phyloP scores from a whole-genome alignment of 2,329 filamentous ascomycete species.

The Cytospora leucostoma region DNA sequence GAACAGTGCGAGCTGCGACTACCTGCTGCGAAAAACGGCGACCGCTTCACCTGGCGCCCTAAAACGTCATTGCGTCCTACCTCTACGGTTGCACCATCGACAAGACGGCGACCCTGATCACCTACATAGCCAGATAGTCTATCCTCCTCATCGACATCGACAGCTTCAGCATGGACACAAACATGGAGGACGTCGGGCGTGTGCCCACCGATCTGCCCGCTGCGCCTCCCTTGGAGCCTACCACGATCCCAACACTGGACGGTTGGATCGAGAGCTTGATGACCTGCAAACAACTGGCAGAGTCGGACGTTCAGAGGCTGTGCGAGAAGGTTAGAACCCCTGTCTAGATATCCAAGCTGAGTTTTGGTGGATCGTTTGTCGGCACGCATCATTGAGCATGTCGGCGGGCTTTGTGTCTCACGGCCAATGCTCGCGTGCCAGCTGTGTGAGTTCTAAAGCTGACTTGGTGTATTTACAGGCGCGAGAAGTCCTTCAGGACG shows the following conservation, averaged over 20 bases:
- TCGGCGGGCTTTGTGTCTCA: not conserved
- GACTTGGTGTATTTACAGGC: slow-evolving; percentile 58
- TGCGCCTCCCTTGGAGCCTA: slow-evolving; percentile 69
- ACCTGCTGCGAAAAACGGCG: slow-evolving; percentile 21
- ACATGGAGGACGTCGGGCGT: slow-evolving; percentile 97
- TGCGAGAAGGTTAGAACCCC: slow-evolving; percentile 82
- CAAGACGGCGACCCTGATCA: slow-evolving; percentile 23
- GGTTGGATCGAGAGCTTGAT: slow-evolving; percentile 99
- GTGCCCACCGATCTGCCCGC: slow-evolving; percentile 78
- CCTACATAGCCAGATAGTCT: slow-evolving; percentile 15
- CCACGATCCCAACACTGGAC: slow-evolving; percentile 89
- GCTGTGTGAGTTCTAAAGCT: slow-evolving; percentile 34
- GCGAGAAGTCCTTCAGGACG: slow-evolving; percentile 92
- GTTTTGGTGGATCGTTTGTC: not conserved
- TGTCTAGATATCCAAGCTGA: not conserved
- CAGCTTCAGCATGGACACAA: slow-evolving; percentile 76
- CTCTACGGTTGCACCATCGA: slow-evolving; percentile 25
- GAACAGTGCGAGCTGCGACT: slow-evolving; percentile 16
- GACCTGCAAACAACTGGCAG: slow-evolving; percentile 96
- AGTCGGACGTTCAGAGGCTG: slow-evolving; percentile 91
- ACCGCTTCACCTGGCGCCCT: slow-evolving; percentile 17
- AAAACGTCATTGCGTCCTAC: slow-evolving; percentile 27
- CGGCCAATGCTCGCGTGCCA: slow-evolving; percentile 21
- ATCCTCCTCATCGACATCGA: slow-evolving; percentile 3
- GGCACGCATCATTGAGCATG: not conserved